Evolutionary conservation across 768 basidiomycete genomes (phyloP).

Genomic region (Lentinula guzmanii): DNA sequence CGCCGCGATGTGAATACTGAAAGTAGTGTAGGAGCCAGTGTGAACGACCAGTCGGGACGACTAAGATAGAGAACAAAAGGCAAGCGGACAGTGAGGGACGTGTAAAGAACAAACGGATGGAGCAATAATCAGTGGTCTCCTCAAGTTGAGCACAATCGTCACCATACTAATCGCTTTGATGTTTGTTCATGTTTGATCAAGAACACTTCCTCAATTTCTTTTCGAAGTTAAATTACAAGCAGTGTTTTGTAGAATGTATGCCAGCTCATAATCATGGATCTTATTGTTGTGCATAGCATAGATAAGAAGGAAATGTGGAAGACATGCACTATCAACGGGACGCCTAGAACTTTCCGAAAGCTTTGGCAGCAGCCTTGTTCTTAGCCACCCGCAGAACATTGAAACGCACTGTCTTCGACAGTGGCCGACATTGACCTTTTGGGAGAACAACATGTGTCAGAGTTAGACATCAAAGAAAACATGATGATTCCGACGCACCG

Average conservation of each 20-base stretch:
- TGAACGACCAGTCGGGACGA: slow-evolving; percentile 20
- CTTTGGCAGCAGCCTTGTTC: slow-evolving; percentile 87
- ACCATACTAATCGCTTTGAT: slow-evolving; percentile 15
- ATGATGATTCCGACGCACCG: slow-evolving; percentile 47
- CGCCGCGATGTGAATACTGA: slow-evolving; percentile 70
- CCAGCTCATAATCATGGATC: slow-evolving; percentile 14
- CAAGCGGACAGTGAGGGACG: not conserved
- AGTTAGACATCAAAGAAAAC: slow-evolving; percentile 7
- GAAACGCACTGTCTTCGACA: slow-evolving; percentile 99
- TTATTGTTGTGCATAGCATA: slow-evolving; percentile 19
- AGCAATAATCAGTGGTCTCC: not conserved
- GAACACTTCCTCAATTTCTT: not conserved
- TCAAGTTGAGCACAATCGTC: slow-evolving; percentile 1
- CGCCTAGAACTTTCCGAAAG: slow-evolving; percentile 90
- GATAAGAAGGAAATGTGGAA: slow-evolving; percentile 14
- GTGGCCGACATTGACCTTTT: slow-evolving; percentile 93
- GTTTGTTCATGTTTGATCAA: slow-evolving; percentile 27
- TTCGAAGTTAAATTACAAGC: not conserved
- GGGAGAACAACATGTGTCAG: not conserved
- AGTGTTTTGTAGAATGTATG: not conserved
- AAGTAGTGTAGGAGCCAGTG: slow-evolving; percentile 79
- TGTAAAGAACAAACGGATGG: not conserved
- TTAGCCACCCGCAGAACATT: slow-evolving; percentile 94
- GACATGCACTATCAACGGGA: slow-evolving; percentile 5
- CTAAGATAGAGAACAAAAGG: slow-evolving; percentile 8